Evolutionary conservation across 2,329 filamentous ascomycete genomes (phyloP), one percentile per base, ranked within the genome.

Genomic region (Aspergillus sclerotialis): DNA sequence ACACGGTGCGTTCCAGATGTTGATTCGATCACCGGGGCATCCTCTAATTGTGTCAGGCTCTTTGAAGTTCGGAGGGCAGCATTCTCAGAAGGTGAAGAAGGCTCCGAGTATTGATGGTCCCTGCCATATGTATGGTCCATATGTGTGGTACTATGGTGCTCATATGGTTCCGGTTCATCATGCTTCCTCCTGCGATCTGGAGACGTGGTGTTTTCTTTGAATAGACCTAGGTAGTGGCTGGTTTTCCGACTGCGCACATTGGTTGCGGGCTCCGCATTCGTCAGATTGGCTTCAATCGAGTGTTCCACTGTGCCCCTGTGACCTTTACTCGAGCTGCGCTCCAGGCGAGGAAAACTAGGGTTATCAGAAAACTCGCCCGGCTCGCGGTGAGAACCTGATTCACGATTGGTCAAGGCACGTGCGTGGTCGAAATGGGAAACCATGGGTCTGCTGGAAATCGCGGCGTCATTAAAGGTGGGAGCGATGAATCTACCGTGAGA

Each of bases 171-270:
- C n/a, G 45, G 38, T 24, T 55, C 53, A 35, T 61, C 50, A 15
- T 53, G 51, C 12, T 65, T 60, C 52, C 67, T 62, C 48, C 70
- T 72, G 36, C 69, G 64, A 42, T 73, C 70, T 19, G 72, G 68
- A 15, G 68, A 68, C 5, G 63, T 65, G 35, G 76, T 75, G 38
- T 76, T 77, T 42, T 78, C 75, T 48, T 78, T 78, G 60, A 81
- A 82, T 5, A 82, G 60, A 9, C 78, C 75, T 34, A 82, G 60
- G 47, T 78, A 79, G 49, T 81, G 77, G 49, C 76, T 80, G 27
- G 78, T 75, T 56, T 82, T 82, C 37, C 78, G 69, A 53, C 76
- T 80, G 39, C 78, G 69, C 29, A 73, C 72, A 45, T 75, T 68
- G 16, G 68, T 62, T 17, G 64, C 58, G 19, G 63, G 67, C 46